phyloP scores from a whole-genome alignment of 2,329 filamentous ascomycete species.

The Dactylellina haptotyla region DNA sequence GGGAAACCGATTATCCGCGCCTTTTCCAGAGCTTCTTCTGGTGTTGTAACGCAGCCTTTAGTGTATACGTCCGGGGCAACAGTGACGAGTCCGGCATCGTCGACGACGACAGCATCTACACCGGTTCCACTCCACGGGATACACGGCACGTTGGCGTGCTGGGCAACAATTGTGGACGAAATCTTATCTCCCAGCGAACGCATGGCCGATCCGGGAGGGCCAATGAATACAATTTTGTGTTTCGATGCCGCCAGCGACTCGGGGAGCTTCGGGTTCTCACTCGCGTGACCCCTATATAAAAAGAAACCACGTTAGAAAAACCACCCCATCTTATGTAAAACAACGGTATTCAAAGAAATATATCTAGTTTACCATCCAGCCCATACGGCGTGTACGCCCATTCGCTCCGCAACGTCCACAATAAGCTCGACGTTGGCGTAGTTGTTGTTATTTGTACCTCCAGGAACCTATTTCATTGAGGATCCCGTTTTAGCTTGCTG shows the following conservation, averaged over 20 bases:
- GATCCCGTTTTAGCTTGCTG: constrained; percentile 4
- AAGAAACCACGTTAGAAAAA: constrained; percentile 1
- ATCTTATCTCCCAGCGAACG: constrained; percentile 99
- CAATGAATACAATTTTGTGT: constrained; percentile 99
- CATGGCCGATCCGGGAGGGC: constrained; percentile 97
- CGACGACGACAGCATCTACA: constrained; percentile 78
- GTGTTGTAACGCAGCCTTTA: constrained; percentile 88
- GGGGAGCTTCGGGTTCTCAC: constrained; percentile 96
- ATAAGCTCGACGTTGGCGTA: constrained; percentile 99
- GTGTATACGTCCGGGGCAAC: constrained; percentile 85
- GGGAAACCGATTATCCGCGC: constrained; percentile 95
- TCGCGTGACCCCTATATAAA: constrained; percentile 83
- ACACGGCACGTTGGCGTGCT: constrained; percentile 94
- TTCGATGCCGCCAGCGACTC: constrained; percentile 95
- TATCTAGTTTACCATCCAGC: constrained; percentile 87
- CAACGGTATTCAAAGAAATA: constrained; percentile 1
- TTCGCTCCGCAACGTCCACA: constrained; percentile 97
- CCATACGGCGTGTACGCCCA: constrained; percentile 98
- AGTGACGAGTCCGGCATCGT: constrained; percentile 83
- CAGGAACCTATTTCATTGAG: constrained; percentile 73
- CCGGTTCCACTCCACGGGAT: constrained; percentile 99
- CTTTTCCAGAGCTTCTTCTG: constrained; percentile 86
- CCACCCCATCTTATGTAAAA: not conserved
- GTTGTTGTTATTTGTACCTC: constrained; percentile 99
- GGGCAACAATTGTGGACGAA: constrained; percentile 97